Conservation (phyloP, 495 filamentous ascomycete species). For the Daldinia bambusicola region DNA sequence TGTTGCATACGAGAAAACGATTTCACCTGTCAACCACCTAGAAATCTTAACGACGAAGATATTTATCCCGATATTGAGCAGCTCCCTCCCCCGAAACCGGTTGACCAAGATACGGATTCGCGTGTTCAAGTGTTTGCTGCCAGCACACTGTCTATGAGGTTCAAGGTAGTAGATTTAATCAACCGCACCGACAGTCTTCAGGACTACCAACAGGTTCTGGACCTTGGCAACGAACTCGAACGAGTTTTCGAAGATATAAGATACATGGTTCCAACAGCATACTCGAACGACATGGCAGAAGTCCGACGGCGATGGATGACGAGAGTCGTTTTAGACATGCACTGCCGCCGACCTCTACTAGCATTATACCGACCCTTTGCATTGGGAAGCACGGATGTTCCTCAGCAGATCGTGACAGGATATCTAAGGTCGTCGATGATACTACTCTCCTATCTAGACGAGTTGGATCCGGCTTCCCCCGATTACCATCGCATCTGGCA, state of each 20-base stretch:
- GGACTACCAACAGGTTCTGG: slow-evolving; percentile 50
- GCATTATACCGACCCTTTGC: slow-evolving; percentile 56
- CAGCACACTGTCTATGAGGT: slow-evolving; percentile 47
- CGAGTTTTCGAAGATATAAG: slow-evolving; percentile 52
- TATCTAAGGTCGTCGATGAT: slow-evolving; percentile 55
- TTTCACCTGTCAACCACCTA: slow-evolving; percentile 50
- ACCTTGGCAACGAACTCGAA: slow-evolving; percentile 52
- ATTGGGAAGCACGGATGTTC: slow-evolving; percentile 46
- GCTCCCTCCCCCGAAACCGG: slow-evolving; percentile 48
- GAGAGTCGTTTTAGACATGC: slow-evolving; percentile 49
- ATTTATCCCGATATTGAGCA: slow-evolving; percentile 44
- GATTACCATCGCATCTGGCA: slow-evolving; percentile 47
- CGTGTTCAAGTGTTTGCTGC: slow-evolving; percentile 52
- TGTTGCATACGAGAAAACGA: slow-evolving; percentile 51
- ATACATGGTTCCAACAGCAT: slow-evolving; percentile 45
- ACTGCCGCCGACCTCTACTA: slow-evolving; percentile 51
- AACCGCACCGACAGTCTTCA: slow-evolving; percentile 50
- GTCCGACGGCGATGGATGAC: slow-evolving; percentile 48
- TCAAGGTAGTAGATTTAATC: slow-evolving; percentile 48
- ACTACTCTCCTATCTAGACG: slow-evolving; percentile 51
- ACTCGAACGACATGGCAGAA: slow-evolving; percentile 40
- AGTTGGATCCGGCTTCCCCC: slow-evolving; percentile 47
- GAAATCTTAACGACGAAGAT: slow-evolving; percentile 51
- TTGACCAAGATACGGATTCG: slow-evolving; percentile 49
- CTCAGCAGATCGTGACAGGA: slow-evolving; percentile 49